Evolutionary conservation across 345 rosid species (phyloP), one percentile per base, ranked within the genome.

Genomic region (Triadica sebifera): DNA sequence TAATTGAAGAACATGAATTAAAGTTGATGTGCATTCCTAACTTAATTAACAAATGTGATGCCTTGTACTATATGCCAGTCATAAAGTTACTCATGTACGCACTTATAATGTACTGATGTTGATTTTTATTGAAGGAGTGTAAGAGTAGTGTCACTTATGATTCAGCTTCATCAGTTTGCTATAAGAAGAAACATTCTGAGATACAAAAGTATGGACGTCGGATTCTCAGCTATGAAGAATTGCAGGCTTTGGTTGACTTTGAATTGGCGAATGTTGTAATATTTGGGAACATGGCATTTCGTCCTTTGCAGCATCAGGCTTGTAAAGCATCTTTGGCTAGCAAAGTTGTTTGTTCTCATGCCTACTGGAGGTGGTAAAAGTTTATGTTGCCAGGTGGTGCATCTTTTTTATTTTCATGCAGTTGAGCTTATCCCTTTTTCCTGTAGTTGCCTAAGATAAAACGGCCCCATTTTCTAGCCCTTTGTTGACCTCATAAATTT

Each of bases 311-410:
- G 86, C 93, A 87, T 85, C 87, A 89, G 85, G 94, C 90, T 60
- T 95, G 99, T 80, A 84, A 80, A 81, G 91, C 97, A 67, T 89
- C 87, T 25, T 11, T 89, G 75, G 86, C 82, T 49, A 84, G 77
- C 85, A 79, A 79, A 98, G 92, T 79, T 92, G 96, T 74, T 92
- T 83, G 68, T 92, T 75, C 90, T 93, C 47, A 86, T 95, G 97
- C 98, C 97, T 2, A 93, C 94, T 0, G 93, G 99, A 79, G 97
- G 99, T 49, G 97, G 98, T 13, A 91, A 93, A 85, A 95, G 98
- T 81, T 77, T 95, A 67, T 91, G 98, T 81, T 94, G 87, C 85
- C 93, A 92, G 98, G 93, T 92, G 8, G 81, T 72, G 53, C 76
- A 63, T 53, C 72, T 81, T 58, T 75, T 66, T 11, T 29, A 29